Conservation (phyloP, 2,329 filamentous ascomycete genomes). For the Aureobasidium sp. region DNA sequence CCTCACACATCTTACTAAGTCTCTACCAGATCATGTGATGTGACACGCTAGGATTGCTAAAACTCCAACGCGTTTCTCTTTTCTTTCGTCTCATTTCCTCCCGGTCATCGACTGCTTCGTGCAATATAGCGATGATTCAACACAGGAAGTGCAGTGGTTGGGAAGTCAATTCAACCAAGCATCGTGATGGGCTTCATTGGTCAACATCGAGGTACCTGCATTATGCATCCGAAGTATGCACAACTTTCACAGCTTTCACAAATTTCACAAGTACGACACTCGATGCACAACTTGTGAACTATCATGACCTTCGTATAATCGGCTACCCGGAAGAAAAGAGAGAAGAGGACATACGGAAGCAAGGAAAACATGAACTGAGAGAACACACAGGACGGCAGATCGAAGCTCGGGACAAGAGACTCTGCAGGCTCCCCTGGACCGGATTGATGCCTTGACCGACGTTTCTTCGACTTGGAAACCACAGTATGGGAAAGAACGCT, state of each 20-base stretch:
- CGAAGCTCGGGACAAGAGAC: not conserved
- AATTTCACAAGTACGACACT: too few species aligned
- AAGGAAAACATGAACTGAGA: not conserved
- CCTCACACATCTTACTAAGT: slow-evolving; percentile 10
- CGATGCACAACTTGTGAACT: not conserved
- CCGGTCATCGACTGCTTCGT: not conserved
- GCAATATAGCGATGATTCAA: not conserved
- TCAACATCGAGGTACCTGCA: slow-evolving; percentile 1
- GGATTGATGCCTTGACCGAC: not conserved
- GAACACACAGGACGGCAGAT: too few species aligned
- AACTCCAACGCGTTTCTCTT: not conserved
- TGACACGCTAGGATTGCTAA: slow-evolving; percentile 5
- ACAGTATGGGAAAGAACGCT: not conserved
- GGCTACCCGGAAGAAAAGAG: not conserved
- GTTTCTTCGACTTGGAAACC: not conserved
- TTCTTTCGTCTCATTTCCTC: not conserved
- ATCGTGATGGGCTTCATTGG: not conserved
- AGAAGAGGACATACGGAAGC: not conserved
- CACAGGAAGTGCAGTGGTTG: not conserved
- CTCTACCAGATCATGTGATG: slow-evolving; percentile 5
- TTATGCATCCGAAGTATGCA: not conserved
- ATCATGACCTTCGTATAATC: not conserved
- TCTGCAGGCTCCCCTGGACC: not conserved
- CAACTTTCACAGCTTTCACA: not conserved
- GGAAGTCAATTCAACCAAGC: not conserved